phyloP scores from a whole-genome alignment of 2,329 filamentous ascomycete genomes.

The Orbilia brochopaga region DNA sequence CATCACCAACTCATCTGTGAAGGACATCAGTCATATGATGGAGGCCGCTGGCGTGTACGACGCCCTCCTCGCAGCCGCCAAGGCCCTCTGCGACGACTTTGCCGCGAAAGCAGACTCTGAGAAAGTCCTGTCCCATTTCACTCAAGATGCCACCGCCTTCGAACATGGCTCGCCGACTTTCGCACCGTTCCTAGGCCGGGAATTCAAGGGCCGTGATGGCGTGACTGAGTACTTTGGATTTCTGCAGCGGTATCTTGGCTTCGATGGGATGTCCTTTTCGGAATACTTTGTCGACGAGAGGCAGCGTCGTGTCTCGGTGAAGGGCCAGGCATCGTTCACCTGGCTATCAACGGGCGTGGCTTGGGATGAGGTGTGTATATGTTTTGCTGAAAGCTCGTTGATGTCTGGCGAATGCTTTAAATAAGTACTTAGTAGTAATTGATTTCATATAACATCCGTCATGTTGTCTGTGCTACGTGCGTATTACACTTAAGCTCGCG shows the following conservation, averaged over 20 bases:
- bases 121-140: constrained; percentile 56
- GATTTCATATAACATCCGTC: too few species aligned
- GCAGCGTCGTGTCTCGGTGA: constrained; percentile 55
- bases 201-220: constrained; percentile 56
- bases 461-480: too few species aligned
- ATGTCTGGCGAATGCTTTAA: neutral
- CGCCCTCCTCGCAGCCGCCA: constrained; percentile 56
- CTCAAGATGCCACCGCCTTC: constrained; percentile 53
- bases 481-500: too few species aligned
- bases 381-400: neutral
- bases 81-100: constrained; percentile 57
- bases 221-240: constrained; percentile 55
- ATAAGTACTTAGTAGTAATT: neutral
- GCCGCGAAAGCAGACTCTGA: constrained; percentile 53
- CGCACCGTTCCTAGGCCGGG: constrained; percentile 57
- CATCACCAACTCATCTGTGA: neutral
- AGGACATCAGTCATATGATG: neutral
- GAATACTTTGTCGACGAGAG: constrained; percentile 55
- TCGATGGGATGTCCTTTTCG: constrained; percentile 55
- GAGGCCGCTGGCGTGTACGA: constrained; percentile 3
- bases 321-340: constrained; percentile 57
- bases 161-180: constrained; percentile 58
- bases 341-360: constrained; percentile 56
- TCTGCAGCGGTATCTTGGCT: constrained; percentile 54
- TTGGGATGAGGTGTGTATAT: constrained; percentile 56